Conservation (phyloP, 208 protist species). For the Leishmania martiniquensis region DNA sequence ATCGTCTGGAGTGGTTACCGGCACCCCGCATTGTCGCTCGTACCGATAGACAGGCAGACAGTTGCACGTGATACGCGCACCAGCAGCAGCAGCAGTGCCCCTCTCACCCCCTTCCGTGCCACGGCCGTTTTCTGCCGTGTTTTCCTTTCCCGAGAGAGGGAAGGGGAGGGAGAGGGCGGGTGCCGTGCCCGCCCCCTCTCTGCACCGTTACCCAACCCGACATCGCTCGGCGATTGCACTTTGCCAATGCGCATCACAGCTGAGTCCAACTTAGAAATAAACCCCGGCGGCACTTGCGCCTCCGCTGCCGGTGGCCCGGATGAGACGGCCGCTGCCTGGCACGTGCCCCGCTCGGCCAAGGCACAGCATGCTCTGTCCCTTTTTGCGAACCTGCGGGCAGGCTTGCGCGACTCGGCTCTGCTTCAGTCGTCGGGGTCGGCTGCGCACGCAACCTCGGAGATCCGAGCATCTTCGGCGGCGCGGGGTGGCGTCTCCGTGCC, state of each 20-base stretch:
- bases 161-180: neutral
- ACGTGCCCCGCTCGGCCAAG: slow-evolving; percentile 24
- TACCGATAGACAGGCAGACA: neutral
- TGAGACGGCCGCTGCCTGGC: slow-evolving; percentile 6
- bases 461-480: neutral
- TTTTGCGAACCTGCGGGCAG: slow-evolving; percentile 19
- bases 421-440: neutral
- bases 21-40: neutral
- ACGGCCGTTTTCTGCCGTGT: neutral
- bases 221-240: neutral
- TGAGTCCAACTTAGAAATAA: neutral
- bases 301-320: neutral
- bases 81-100: neutral
- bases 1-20: neutral
- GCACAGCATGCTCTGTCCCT: slow-evolving; percentile 27
- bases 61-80: neutral
- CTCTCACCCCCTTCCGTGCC: neutral
- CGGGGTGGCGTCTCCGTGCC: neutral
- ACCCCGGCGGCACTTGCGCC: neutral
- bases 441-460: neutral
- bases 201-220: neutral
- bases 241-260: neutral
- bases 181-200: neutral
- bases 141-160: neutral
- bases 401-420: slow-evolving; percentile 6